Evolutionary conservation across 2,329 filamentous ascomycete genomes (phyloP).

Genomic region (Penicillium sp.): DNA sequence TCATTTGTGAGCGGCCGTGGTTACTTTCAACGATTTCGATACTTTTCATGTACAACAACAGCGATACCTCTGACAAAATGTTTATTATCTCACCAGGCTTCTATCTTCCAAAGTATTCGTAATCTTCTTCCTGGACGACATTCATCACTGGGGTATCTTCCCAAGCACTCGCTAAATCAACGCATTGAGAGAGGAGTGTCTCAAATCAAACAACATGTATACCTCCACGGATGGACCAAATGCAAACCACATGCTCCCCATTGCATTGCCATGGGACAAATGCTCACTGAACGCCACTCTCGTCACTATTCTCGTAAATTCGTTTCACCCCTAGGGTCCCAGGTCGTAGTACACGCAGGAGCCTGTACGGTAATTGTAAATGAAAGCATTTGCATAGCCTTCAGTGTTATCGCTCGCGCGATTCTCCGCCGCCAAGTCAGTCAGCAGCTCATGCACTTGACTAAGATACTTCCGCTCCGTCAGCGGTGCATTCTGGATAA

Average conservation of each 20-base stretch:
- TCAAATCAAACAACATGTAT: constrained; percentile 9
- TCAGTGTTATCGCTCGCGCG: constrained; percentile 48
- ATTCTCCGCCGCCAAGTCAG: constrained; percentile 55
- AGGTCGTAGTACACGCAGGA: constrained; percentile 84
- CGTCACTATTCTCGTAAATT: constrained; percentile 8
- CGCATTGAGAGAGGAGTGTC: constrained; percentile 15
- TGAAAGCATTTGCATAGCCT: constrained; percentile 66
- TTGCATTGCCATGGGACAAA: constrained; percentile 2
- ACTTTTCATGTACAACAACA: constrained; percentile 33
- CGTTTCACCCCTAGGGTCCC: constrained; percentile 32
- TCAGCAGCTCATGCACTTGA: constrained; percentile 74
- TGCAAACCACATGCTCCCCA: constrained; percentile 14
- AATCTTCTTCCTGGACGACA: constrained; percentile 10
- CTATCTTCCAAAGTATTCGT: constrained; percentile 12
- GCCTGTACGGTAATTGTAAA: constrained; percentile 87
- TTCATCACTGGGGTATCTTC: constrained; percentile 22
- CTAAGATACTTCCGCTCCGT: constrained; percentile 76
- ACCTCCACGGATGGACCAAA: constrained; percentile 3
- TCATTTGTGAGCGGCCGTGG: not conserved
- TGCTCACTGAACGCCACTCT: constrained; percentile 1
- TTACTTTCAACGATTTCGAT: constrained; percentile 12
- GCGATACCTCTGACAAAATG: constrained; percentile 30
- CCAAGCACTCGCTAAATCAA: constrained; percentile 19
- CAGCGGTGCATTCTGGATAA: constrained; percentile 72
- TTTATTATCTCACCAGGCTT: constrained; percentile 6